Conservation (phyloP, 495 filamentous ascomycete species). For the Neurospora hispaniola region DNA sequence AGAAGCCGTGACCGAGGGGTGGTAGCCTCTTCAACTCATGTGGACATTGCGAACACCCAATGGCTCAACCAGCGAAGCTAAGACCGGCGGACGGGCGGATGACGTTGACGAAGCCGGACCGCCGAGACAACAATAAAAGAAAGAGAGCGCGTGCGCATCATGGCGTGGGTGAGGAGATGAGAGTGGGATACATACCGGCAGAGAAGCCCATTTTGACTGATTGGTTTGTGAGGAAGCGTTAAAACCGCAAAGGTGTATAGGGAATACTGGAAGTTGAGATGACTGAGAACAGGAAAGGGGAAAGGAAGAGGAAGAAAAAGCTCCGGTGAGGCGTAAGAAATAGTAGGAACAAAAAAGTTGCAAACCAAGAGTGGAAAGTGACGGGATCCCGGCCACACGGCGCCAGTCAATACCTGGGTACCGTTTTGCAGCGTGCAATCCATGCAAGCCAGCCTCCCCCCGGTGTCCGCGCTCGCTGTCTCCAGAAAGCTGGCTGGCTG, state of each 20-base stretch:
- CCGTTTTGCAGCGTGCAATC: not conserved
- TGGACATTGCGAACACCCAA: slow-evolving; percentile 4
- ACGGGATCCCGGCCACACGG: not conserved
- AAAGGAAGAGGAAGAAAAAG: slow-evolving; percentile 15
- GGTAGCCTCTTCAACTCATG: not conserved
- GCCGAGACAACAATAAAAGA: slow-evolving; percentile 2
- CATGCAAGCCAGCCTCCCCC: not conserved
- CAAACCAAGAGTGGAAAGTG: not conserved
- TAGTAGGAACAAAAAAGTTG: not conserved
- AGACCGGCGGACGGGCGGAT: not conserved
- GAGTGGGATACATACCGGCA: slow-evolving; percentile 27
- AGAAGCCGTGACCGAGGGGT: not conserved
- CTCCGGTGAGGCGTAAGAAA: slow-evolving; percentile 8
- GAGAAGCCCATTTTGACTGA: slow-evolving; percentile 35
- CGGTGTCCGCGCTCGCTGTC: not conserved
- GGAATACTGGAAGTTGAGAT: not conserved
- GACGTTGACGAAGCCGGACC: not conserved
- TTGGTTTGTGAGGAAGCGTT: slow-evolving; percentile 4
- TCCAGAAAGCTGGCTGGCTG: not conserved
- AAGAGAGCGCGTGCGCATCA: slow-evolving; percentile 4
- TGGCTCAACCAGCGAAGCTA: slow-evolving; percentile 4
- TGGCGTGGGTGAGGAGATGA: not conserved
- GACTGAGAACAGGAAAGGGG: not conserved
- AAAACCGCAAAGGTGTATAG: not conserved
- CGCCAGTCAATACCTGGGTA: not conserved